Conservation (phyloP, 2,329 filamentous ascomycete genomes). For the Huntiella abstrusa region DNA sequence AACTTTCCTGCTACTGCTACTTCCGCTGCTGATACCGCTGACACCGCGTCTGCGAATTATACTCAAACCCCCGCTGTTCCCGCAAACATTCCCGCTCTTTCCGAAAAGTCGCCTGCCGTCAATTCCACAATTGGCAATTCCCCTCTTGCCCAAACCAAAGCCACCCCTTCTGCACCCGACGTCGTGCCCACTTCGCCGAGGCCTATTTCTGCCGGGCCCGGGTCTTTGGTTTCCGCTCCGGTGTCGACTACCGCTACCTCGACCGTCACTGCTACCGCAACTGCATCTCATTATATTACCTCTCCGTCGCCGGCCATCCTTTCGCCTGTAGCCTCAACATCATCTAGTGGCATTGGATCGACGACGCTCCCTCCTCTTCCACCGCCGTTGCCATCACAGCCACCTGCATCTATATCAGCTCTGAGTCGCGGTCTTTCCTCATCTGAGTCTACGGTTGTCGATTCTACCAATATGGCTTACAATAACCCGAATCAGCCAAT, state of each 20-base stretch:
- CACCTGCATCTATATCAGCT: neutral
- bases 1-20: neutral
- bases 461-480: slow-evolving; percentile 1
- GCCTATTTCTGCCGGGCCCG: neutral
- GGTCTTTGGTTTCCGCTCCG: slow-evolving; percentile 5
- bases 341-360: neutral
- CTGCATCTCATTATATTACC: neutral
- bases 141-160: no score
- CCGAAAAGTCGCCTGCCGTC: neutral
- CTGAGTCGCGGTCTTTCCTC: neutral
- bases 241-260: slow-evolving; percentile 7
- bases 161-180: neutral
- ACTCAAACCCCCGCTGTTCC: neutral
- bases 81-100: neutral
- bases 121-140: neutral
- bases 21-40: neutral
- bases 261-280: slow-evolving; percentile 6
- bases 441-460: no score
- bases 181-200: neutral
- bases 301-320: neutral
- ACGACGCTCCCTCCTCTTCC: neutral
- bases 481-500: slow-evolving; percentile 4
- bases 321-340: neutral
- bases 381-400: neutral
- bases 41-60: no score